phyloP scores from a whole-genome alignment of 2,329 filamentous ascomycete species.

The Phyllosticta paracitricarpa region DNA sequence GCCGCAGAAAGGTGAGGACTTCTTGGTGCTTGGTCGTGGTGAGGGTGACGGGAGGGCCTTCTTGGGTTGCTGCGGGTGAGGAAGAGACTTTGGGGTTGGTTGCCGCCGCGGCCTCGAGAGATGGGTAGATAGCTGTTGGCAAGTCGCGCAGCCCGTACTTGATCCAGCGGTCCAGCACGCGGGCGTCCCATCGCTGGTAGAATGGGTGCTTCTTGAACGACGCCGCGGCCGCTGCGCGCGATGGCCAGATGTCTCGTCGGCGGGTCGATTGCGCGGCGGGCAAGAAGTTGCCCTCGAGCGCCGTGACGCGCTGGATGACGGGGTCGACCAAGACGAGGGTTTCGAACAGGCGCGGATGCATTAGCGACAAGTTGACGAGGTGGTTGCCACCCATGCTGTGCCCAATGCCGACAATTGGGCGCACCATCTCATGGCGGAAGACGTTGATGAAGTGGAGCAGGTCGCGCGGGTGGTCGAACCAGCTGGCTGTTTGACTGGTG shows the following conservation, averaged over 20 bases:
- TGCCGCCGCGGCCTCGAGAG: constrained; percentile 1
- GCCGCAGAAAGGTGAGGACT: constrained; percentile 66
- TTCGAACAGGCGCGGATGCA: constrained; percentile 72
- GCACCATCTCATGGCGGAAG: constrained; percentile 69
- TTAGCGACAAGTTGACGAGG: constrained; percentile 59
- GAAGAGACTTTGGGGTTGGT: constrained; percentile 1
- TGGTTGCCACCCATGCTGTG: constrained; percentile 81
- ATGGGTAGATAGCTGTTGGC: constrained; percentile 50
- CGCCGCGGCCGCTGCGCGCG: constrained; percentile 55
- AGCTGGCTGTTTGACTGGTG: constrained; percentile 49
- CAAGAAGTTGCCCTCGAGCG: constrained; percentile 30
- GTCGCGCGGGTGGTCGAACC: constrained; percentile 79
- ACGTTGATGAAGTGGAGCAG: constrained; percentile 76
- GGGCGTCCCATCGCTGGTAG: constrained; percentile 71
- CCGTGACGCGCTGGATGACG: constrained; percentile 51
- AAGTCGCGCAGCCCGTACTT: constrained; percentile 64
- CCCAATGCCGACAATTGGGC: constrained; percentile 73
- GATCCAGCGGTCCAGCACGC: constrained; percentile 67
- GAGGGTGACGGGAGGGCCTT: constrained; percentile 52
- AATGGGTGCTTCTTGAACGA: constrained; percentile 61
- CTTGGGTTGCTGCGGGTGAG: constrained; percentile 6
- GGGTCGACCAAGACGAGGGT: constrained; percentile 75
- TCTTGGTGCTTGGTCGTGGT: constrained; percentile 82
- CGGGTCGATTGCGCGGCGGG: constrained; percentile 54
- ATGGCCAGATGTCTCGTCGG: constrained; percentile 76